Evolutionary conservation across 306 rosid genomes (phyloP).

Genomic region (Urtica urens): DNA sequence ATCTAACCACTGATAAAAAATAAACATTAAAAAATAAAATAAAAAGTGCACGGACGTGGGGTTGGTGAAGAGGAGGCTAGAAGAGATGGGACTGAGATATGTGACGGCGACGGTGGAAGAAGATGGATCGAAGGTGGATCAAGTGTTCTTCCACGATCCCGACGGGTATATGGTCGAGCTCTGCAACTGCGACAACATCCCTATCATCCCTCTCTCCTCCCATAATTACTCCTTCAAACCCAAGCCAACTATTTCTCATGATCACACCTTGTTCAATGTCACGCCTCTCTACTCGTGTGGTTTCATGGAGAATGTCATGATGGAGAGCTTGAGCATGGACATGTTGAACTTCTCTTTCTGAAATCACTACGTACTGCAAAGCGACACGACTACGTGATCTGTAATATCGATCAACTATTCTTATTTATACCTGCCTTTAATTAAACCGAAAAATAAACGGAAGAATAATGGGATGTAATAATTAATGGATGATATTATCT

Average conservation of each 20-base stretch:
- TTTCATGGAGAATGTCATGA: constrained; percentile 69
- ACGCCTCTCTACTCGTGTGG: constrained; percentile 45
- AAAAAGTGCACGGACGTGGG: constrained; percentile 69
- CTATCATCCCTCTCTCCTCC: constrained; percentile 54
- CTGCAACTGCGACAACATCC: constrained; percentile 70
- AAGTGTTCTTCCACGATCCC: constrained; percentile 81
- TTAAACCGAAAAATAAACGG: too few relatives aligned
- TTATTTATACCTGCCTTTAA: too few relatives aligned
- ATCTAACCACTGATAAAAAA: too few relatives aligned
- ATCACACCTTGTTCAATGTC: constrained; percentile 20
- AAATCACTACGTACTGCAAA: too few relatives aligned
- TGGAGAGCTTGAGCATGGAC: constrained; percentile 79
- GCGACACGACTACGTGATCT: too few relatives aligned
- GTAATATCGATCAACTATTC: too few relatives aligned
- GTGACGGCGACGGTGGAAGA: constrained; percentile 68
- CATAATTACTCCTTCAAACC: constrained; percentile 56
- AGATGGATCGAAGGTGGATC: constrained; percentile 47
- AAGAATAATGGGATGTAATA: too few relatives aligned
- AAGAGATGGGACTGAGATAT: constrained; percentile 60
- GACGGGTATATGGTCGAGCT: constrained; percentile 78
- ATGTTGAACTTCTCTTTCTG: constrained; percentile 65
- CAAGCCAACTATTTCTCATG: constrained; percentile 21
- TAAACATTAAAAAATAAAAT: too few relatives aligned
- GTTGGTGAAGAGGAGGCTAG: constrained; percentile 56
- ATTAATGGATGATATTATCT: too few relatives aligned